Percentiles rank a stretch among this genome's conserved stretches.
Evolutionary conservation across 805 yeast genomes (phyloP).

Genomic region (Kuraishia capsulata): DNA sequence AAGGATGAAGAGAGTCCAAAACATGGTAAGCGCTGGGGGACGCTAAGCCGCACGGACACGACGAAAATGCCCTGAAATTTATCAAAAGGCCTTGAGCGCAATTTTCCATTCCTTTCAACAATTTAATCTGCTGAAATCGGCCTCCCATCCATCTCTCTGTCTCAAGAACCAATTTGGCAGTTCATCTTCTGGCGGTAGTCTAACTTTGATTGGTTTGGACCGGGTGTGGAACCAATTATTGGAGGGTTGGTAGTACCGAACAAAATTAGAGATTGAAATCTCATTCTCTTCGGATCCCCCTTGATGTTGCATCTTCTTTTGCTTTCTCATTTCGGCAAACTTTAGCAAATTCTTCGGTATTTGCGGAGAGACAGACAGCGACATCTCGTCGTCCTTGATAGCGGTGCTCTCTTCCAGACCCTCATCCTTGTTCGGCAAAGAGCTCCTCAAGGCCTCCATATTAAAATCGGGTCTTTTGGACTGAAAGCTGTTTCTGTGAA

Average conservation of each 20-base stretch:
- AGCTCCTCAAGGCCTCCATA: neutral
- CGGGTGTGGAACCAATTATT: constrained; percentile 33
- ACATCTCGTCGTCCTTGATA: constrained; percentile 22
- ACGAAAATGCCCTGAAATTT: no score
- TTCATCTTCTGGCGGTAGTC: constrained; percentile 50
- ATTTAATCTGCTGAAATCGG: constrained; percentile 1
- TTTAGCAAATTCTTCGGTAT: constrained; percentile 53
- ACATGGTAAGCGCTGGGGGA: no score
- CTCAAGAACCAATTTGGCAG: constrained; percentile 71
- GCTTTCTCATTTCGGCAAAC: constrained; percentile 41
- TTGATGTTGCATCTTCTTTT: constrained; percentile 18
- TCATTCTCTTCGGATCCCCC: constrained; percentile 7
- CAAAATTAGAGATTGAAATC: constrained; percentile 9
- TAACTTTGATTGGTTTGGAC: constrained; percentile 26
- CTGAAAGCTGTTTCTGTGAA: constrained; percentile 3
- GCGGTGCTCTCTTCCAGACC: neutral
- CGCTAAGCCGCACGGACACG: no score
- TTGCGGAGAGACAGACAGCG: constrained; percentile 59
- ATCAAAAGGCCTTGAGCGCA: no score
- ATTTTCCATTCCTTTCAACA: no score
- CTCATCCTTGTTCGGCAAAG: neutral
- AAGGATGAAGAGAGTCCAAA: no score
- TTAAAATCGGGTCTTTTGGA: neutral
- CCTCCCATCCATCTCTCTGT: constrained; percentile 62
- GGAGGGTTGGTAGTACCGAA: constrained; percentile 2